Conservation (phyloP, 139 green algal species). For the Tetradesmus obliquus region DNA sequence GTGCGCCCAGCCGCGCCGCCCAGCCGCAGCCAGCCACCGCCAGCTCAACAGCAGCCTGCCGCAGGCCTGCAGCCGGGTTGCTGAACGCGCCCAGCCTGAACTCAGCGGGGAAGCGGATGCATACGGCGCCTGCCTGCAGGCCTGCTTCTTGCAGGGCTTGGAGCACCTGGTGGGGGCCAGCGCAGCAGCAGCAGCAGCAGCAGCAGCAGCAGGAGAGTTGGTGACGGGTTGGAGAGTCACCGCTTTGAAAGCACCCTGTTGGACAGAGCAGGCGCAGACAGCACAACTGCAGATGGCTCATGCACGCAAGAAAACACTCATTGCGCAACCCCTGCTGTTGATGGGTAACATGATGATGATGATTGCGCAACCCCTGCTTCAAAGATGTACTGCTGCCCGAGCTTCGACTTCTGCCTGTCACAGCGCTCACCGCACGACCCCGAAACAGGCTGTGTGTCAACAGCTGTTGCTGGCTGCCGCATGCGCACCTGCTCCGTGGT, state of each 20-base stretch:
- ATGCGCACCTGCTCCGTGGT: constrained; percentile 2
- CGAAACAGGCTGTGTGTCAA: too few species aligned
- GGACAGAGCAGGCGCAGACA: too few species aligned
- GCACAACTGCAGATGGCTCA: background rate
- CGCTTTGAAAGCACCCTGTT: too few species aligned
- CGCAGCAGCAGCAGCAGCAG: background rate
- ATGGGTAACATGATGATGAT: too few species aligned
- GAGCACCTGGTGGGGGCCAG: constrained; percentile 31
- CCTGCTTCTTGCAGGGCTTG: constrained; percentile 45
- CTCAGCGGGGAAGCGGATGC: constrained; percentile 65
- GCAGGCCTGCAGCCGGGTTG: constrained; percentile 52
- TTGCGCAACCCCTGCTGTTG: background rate
- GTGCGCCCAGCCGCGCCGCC: constrained; percentile 57
- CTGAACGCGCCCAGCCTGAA: constrained; percentile 66
- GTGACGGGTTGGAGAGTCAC: too few species aligned
- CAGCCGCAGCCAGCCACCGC: constrained; percentile 56
- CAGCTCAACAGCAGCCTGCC: constrained; percentile 47
- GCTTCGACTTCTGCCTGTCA: too few species aligned
- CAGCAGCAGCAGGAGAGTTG: too few species aligned
- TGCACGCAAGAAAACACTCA: background rate
- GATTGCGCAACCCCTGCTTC: too few species aligned
- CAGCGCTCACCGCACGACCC: too few species aligned
- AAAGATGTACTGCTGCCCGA: too few species aligned
- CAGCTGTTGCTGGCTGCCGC: background rate
- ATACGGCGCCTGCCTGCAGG: constrained; percentile 56